Conservation (phyloP, 1,284 basidiomycete species). For the Puccinia horiana region DNA sequence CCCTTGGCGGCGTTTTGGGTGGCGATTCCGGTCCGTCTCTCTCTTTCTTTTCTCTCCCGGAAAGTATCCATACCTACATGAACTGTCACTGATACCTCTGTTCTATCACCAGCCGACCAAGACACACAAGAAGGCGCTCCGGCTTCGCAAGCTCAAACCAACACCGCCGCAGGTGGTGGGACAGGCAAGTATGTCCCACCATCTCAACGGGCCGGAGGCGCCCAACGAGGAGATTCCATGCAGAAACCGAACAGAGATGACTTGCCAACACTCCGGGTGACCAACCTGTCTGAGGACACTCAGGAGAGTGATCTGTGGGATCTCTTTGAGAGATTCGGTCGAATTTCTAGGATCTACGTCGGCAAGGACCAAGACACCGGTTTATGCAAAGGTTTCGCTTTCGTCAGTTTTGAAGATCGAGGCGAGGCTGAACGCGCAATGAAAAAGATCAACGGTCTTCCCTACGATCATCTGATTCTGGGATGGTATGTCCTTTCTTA, state of each 20-base stretch:
- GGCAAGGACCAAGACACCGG: constrained; percentile 94
- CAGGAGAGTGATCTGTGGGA: constrained; percentile 92
- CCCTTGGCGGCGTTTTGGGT: constrained; percentile 69
- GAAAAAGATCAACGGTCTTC: constrained; percentile 84
- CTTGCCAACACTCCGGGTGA: constrained; percentile 92
- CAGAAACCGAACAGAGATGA: constrained; percentile 76
- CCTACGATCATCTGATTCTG: constrained; percentile 48
- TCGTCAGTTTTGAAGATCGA: constrained; percentile 87
- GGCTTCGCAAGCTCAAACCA: constrained; percentile 59
- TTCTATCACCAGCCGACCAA: constrained; percentile 41
- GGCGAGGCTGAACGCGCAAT: constrained; percentile 81
- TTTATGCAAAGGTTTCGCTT: constrained; percentile 91
- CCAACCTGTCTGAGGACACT: constrained; percentile 93
- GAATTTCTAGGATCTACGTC: constrained; percentile 85
- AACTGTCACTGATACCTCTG: neutral
- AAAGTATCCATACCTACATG: constrained; percentile 14
- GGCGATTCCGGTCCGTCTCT: constrained; percentile 53
- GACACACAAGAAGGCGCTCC: constrained; percentile 63
- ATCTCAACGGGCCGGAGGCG: constrained; percentile 73
- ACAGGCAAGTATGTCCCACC: constrained; percentile 90
- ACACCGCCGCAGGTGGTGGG: constrained; percentile 56
- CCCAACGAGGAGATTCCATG: constrained; percentile 75
- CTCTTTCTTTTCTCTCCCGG: constrained; percentile 22
- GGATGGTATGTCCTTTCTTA: constrained; percentile 60
- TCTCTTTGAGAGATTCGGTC: constrained; percentile 68